These are phyloP conservation scores for Yueomyces sinensis DNA, from an alignment of 805 yeast species.

Conservation along the genomic window DNA sequence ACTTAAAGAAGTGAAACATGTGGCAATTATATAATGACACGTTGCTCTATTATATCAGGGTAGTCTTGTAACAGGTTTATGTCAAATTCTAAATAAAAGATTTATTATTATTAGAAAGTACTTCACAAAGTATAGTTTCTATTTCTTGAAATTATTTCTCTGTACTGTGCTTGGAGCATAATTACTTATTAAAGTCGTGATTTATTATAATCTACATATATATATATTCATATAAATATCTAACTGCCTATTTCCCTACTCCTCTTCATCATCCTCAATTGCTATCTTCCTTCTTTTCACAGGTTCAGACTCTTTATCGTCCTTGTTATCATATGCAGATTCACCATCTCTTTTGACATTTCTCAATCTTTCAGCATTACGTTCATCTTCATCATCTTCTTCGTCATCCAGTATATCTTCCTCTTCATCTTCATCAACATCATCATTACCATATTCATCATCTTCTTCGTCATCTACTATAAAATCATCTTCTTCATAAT, in stretches of 20 bases:
- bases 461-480: constrained; percentile 26
- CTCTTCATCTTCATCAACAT: constrained; percentile 17
- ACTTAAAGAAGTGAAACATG: no score
- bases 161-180: no score
- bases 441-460: constrained; percentile 15
- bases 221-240: background rate
- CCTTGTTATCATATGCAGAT: constrained; percentile 18
- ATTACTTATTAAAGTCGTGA: no score
- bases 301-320: constrained; percentile 14
- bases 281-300: constrained; percentile 19
- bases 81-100: no score
- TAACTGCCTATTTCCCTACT: constrained; percentile 22
- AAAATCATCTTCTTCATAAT: constrained; percentile 24
- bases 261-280: constrained; percentile 27
- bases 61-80: no score
- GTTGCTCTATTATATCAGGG: no score
- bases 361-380: constrained; percentile 47
- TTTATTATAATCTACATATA: constrained; percentile 22
- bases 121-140: no score
- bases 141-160: no score
- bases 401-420: constrained; percentile 28
- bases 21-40: no score
- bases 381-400: constrained; percentile 35
- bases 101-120: no score
- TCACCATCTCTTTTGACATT: constrained; percentile 45